Evolutionary conservation across 441 rosid species (phyloP), one percentile per base, ranked within the genome.

Genomic region (Adansonia gregorii): DNA sequence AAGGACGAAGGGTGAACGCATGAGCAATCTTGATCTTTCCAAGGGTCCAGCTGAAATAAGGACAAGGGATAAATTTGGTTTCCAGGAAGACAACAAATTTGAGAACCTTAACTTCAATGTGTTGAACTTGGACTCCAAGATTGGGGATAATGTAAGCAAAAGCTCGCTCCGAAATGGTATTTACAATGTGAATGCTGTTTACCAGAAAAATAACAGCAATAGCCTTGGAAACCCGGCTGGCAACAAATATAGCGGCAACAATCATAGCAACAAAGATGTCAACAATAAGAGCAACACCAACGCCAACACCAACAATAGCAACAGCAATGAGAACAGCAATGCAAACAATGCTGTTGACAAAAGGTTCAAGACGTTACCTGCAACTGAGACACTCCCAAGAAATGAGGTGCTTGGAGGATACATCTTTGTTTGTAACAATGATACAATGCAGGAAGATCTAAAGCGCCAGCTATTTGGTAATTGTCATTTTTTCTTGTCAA

Each of bases 371-470:
- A 94, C 97, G 27, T 69, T 96, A 83, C 99, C 99, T 80, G 95
- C 97, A 0, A 81, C 97, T 0, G 99, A 96, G 89, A 91, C 89
- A 2, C 97, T 96, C 48, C 99, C 96, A 0, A 84, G 99, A 66
- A 93, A 95, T 61, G 98, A 95, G 88, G 98, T 92, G 75, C 99
- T 95, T 81, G 99, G 99, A 65, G 99, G 99, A 10, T 93, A 95
- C 85, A 92, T 93, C 81, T 95, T 95, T 82, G 99, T 95, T 54
- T 95, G 99, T 75, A 95, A 94, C 91, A 94, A 95, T 69, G 99
- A 95, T 76, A 95, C 99, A 8, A 95, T 93, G 99, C 98, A 93
- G 89, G 99, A 95, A 79, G 99, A 95, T 75, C 72, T 95, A 80
- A 94, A 95, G 86, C 93, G 94, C 20, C 90, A 89, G 86, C 92